These are phyloP conservation scores for Myrmaecium sp. DNA, from an alignment of 2,329 filamentous ascomycete genomes.

Conservation along the genomic window DNA sequence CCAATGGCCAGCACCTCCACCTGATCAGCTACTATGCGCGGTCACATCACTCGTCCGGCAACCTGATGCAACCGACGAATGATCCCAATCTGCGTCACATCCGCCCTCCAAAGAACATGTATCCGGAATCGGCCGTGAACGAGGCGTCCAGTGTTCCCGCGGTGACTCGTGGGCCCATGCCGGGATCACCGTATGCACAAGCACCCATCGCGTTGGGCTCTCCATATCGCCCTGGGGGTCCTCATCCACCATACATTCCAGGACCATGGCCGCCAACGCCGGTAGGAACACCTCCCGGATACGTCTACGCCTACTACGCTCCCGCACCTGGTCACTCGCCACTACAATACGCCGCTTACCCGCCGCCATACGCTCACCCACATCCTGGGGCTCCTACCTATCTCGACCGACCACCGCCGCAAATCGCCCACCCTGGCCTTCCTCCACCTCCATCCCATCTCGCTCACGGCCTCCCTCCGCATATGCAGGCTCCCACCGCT, in stretches of 20 bases:
- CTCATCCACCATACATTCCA: slow-evolving; percentile 23
- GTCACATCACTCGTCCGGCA: slow-evolving; percentile 53
- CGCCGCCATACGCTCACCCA: slow-evolving; percentile 1
- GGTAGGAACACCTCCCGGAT: slow-evolving; percentile 23
- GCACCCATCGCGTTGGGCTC: slow-evolving; percentile 38
- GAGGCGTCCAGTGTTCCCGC: slow-evolving; percentile 68
- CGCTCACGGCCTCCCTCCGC: slow-evolving; percentile 13
- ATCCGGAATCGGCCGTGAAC: slow-evolving; percentile 86
- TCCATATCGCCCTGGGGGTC: slow-evolving; percentile 27
- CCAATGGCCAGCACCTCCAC: slow-evolving; percentile 77
- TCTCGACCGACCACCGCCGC: slow-evolving; percentile 23
- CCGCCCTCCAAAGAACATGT: slow-evolving; percentile 81
- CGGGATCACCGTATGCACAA: slow-evolving; percentile 37
- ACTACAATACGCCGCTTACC: slow-evolving; percentile 3
- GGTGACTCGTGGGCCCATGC: slow-evolving; percentile 58
- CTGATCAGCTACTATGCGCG: slow-evolving; percentile 94
- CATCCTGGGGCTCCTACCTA: slow-evolving; percentile 11
- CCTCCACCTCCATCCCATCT: slow-evolving; percentile 20
- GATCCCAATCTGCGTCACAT: slow-evolving; percentile 71
- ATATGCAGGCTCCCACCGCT: slow-evolving; percentile 14
- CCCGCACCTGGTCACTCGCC: slow-evolving; percentile 6
- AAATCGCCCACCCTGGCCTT: slow-evolving; percentile 15
- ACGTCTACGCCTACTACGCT: slow-evolving; percentile 21
- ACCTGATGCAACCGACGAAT: slow-evolving; percentile 63
- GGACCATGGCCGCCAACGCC: slow-evolving; percentile 24